Evolutionary conservation across 2,329 filamentous ascomycete species (phyloP).

Genomic region (Cytospora piceae): DNA sequence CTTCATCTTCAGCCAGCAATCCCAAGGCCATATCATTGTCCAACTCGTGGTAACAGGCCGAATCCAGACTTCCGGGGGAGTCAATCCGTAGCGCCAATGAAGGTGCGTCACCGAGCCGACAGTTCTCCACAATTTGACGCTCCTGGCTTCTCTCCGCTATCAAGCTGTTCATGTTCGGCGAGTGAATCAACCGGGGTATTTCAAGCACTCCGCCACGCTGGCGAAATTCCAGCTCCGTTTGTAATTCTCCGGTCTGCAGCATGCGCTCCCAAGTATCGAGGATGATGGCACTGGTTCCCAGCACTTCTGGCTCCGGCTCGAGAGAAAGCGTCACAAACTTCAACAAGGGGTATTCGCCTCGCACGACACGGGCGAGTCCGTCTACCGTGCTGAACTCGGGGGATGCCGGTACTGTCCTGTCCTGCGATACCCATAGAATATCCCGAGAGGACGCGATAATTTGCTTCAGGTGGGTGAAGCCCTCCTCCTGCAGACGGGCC

Average conservation of each 20-base stretch:
- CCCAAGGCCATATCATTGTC: slow-evolving; percentile 13
- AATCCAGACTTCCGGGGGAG: slow-evolving; percentile 8
- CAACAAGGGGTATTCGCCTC: neutral
- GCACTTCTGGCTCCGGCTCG: neutral
- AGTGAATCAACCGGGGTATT: neutral
- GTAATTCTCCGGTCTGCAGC: neutral
- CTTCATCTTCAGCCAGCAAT: slow-evolving; percentile 28
- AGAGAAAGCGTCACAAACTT: neutral
- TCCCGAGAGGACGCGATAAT: neutral
- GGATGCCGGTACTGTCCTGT: neutral
- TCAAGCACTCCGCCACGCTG: neutral
- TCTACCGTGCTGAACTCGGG: slow-evolving; percentile 1
- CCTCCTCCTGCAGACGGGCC: neutral
- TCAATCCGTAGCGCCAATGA: slow-evolving; percentile 13
- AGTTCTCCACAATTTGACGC: neutral
- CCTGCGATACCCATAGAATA: neutral
- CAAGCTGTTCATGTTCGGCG: neutral
- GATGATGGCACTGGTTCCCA: neutral
- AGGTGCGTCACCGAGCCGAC: neutral
- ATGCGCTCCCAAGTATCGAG: neutral
- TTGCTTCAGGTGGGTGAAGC: neutral
- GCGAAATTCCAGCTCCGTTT: neutral
- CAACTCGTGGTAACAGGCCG: slow-evolving; percentile 20
- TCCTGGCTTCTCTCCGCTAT: neutral
- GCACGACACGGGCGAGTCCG: neutral